Evolutionary conservation across 129 eudicot genomes (phyloP), one percentile per base, ranked within the genome.

Genomic region (Mikania micrantha): DNA sequence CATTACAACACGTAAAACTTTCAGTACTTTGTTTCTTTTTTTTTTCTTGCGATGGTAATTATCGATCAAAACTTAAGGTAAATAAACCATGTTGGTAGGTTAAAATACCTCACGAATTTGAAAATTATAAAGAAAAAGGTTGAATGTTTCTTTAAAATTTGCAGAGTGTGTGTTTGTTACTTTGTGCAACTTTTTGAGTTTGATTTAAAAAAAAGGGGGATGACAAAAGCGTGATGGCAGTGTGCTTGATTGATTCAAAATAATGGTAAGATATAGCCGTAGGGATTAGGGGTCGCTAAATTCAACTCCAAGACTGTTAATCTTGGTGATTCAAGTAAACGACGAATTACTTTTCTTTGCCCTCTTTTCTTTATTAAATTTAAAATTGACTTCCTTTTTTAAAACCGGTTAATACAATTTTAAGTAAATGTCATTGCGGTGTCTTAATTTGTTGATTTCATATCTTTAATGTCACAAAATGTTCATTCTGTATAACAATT

Each of bases 181-280:
- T n/a, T n/a, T 32, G 59, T 24, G 59, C 36, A 71, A 22, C 58
- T 12, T 35, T 32, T n/a, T 58, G 60, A 36, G 53, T 61, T 77
- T 81, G 81, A 74, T 77, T 70, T 84, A 53, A 40, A 22, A 50
- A 70, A 53, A 39, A 10, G 24, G 52, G 60, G 54, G n/a, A n/a
- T n/a, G n/a, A n/a, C 35, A 61, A 71, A 56, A 39, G 61, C 72
- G 39, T 70, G 72, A 61, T 65, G 57, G 61, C 60, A 72, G 77
- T 79, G 78, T 69, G 76, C 36, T 36, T 50, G 52, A 4, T 47
- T 60, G 47, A 54, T 67, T 79, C 73, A 73, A 74, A 84, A 76
- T 72, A 70, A 41, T 32, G 79, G 25, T 63, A 45, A 47, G 16
- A 64, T 60, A 19, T 77, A 78, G 85, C 83, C 81, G 83, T 77